Evolutionary conservation across 352 stramenopile genomes (phyloP).

Genomic region (Aphanomyces invadans): DNA sequence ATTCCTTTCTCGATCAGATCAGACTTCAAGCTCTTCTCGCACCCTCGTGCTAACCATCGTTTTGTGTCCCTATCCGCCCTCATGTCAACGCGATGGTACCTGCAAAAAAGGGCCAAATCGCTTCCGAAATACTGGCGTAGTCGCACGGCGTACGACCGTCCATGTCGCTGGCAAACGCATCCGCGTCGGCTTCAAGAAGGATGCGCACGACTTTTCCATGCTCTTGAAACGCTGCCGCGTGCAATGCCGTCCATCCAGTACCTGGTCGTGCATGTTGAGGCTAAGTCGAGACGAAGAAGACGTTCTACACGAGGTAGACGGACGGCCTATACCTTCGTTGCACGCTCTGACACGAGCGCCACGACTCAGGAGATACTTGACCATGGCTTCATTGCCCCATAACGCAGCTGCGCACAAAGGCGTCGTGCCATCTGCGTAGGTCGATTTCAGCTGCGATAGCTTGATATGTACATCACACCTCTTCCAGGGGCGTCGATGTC

Average conservation of each 20-base stretch:
- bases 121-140: slow-evolving; percentile 65
- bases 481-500: slow-evolving; percentile 32
- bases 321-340: slow-evolving; percentile 67
- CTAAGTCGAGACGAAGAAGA: too few species aligned
- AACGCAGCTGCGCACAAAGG: slow-evolving; percentile 49
- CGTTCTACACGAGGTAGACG: too few species aligned
- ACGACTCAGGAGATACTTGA: slow-evolving; percentile 48
- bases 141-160: slow-evolving; percentile 48
- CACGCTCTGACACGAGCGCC: slow-evolving; percentile 39
- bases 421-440: slow-evolving; percentile 49
- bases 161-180: slow-evolving; percentile 37
- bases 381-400: slow-evolving; percentile 61
- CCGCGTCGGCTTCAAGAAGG: slow-evolving; percentile 40
- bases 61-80: too few species aligned
- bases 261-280: slow-evolving; percentile 26
- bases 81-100: slow-evolving; percentile 27
- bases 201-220: slow-evolving; percentile 55
- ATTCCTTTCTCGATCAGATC: slow-evolving; percentile 53
- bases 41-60: slow-evolving; percentile 39
- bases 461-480: slow-evolving; percentile 25
- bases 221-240: slow-evolving; percentile 58
- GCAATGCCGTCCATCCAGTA: slow-evolving; percentile 54
- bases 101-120: slow-evolving; percentile 62
- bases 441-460: too few species aligned
- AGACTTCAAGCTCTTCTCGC: slow-evolving; percentile 42